Base-by-base conservation (phyloP, 345 rosid species). In the Crucihimalaya himalaica region DNA sequence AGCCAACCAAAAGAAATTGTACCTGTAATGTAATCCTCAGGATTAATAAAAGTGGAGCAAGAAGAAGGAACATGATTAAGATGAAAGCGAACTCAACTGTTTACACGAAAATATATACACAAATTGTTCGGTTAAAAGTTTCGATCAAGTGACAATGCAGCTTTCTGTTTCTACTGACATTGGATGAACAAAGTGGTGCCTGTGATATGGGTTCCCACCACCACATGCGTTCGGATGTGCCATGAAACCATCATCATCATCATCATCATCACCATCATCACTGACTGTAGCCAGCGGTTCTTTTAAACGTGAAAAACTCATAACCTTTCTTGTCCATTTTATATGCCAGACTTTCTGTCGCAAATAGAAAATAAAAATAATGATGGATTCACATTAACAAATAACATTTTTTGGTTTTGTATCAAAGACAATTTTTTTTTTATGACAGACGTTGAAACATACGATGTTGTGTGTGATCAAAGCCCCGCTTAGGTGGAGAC, bases 151-250 rank as follows among this genome's bases (percentile, higher is more conserved):
- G 54, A 52, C 47, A 18, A 62, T 25, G 57, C 70, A 68, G 46
- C 63, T 63, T 70, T 75, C 46, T 45, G 39, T 20, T 45, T 64
- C 25, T 43, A 64, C 70, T 56, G 45, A 77, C 65, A 55, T 25
- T 39, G 19, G 31, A 70, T 63, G 66, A 76, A 63, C 61, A 55
- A 63, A 63, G 80, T 55, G 66, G 58, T 64, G 67, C 48, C 18
- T 48, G 63, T 65, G 56, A 57, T 56, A 64, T 77, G 76, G 79
- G 68, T 71, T 29, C 34, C 80, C 76, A 70, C 76, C 35, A 55
- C 35, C 71, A 70, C 66, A 70, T 77, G 76, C 70, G 61, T 63
- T 63, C 14, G 72, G 48, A 50, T 70, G 40, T 40, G 66, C 53
- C 48, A 64, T 46, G 64, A 32, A 28, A 64, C 66, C 65, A 37